These are phyloP conservation scores for Aspergillus flavus DNA, from an alignment of 2,329 filamentous ascomycete genomes.

Conservation along the genomic window DNA sequence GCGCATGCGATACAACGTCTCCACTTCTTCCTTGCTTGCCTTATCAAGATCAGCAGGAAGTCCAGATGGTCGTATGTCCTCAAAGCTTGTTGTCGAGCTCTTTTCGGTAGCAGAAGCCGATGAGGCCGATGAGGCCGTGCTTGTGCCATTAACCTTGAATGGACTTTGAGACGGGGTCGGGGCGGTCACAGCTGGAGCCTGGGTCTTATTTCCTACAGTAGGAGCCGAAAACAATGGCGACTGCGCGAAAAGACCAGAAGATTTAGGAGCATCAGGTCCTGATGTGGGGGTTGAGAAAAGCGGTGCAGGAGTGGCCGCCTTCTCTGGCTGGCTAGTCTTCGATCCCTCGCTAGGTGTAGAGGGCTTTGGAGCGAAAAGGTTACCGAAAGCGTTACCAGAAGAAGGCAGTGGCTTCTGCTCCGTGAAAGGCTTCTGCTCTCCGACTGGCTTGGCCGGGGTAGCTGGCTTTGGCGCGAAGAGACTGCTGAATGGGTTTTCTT, in stretches of 20 bases:
- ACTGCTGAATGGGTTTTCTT: constrained; percentile 25
- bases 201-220: constrained; percentile 11
- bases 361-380: constrained; percentile 22
- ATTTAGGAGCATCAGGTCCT: background rate
- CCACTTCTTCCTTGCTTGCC: constrained; percentile 21
- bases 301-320: constrained; percentile 17
- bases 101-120: constrained; percentile 5
- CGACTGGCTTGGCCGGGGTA: constrained; percentile 15
- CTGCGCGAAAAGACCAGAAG: constrained; percentile 8
- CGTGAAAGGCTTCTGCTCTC: constrained; percentile 15
- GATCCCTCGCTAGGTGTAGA: constrained; percentile 13
- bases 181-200: constrained; percentile 10
- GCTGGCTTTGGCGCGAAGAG: constrained; percentile 23
- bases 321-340: constrained; percentile 13
- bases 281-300: constrained; percentile 18
- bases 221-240: constrained; percentile 13
- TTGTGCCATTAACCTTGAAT: constrained; percentile 19
- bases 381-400: constrained; percentile 14
- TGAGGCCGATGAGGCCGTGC: constrained; percentile 5
- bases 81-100: constrained; percentile 8
- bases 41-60: constrained; percentile 23
- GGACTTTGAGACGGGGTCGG: constrained; percentile 12
- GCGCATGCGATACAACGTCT: constrained; percentile 33
- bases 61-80: constrained; percentile 20
- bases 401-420: constrained; percentile 20